phyloP scores from a whole-genome alignment of 768 basidiomycete genomes.

The Boletus vinaceobasis region DNA sequence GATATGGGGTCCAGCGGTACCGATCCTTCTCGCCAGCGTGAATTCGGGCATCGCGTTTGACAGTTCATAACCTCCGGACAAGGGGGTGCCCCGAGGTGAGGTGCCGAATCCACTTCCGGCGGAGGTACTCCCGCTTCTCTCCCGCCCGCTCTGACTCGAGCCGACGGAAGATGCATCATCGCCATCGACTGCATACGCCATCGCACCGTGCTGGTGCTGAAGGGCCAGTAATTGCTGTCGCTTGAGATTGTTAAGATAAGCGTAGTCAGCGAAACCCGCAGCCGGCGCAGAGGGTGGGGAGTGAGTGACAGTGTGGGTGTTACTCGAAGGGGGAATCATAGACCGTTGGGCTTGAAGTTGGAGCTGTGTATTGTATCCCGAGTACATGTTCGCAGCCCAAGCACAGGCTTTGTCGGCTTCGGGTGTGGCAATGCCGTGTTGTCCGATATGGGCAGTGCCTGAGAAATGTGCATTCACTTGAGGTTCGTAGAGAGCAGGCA shows the following conservation, averaged over 20 bases:
- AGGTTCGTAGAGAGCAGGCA: conserved; percentile 44
- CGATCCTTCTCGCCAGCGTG: conserved; percentile 21
- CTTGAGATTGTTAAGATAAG: conserved; percentile 23
- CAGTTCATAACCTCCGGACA: conserved; percentile 36
- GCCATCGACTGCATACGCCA: conserved; percentile 31
- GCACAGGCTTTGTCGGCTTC: conserved; percentile 28
- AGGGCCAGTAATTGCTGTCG: conserved; percentile 32
- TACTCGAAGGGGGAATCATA: conserved; percentile 43
- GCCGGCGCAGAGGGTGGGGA: conserved; percentile 9
- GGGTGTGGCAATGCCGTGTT: conserved; percentile 15
- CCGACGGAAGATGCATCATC: conserved; percentile 40
- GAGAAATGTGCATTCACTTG: conserved; percentile 31
- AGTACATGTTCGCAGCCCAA: conserved; percentile 32
- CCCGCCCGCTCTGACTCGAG: conserved; percentile 32
- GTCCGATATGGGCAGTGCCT: conserved; percentile 18
- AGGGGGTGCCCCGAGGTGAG: conserved; percentile 27
- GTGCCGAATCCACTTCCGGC: conserved; percentile 33
- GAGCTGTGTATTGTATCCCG: conserved; percentile 22
- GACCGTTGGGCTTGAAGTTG: conserved; percentile 33
- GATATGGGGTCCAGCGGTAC: conserved; percentile 22
- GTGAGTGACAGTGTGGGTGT: conserved; percentile 34
- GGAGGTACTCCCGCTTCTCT: conserved; percentile 38
- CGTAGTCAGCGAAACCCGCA: conserved; percentile 19
- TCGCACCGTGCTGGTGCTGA: conserved; percentile 27
- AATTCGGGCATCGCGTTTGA: conserved; percentile 28